A percentile compares a stretch with the other conserved stretches of the same genome.
Conservation (phyloP, 2,329 filamentous ascomycete species). For the Colletotrichum endophyticum region DNA sequence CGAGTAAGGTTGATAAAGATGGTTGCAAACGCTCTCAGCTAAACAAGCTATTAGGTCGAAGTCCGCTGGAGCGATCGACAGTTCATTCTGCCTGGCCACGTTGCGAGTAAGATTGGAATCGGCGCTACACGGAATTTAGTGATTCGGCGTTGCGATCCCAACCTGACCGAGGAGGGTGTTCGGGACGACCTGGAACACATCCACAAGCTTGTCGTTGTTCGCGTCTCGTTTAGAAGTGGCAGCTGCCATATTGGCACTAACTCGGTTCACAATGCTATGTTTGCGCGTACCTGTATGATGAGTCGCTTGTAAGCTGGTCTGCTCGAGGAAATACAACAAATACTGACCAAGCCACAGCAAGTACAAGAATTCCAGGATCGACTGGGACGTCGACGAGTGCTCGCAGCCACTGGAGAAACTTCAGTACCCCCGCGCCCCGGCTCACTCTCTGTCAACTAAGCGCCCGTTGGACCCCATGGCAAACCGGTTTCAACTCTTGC, state of each 20-base stretch:
- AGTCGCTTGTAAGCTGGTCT: constrained; percentile 50
- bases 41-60: constrained; percentile 58
- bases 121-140: constrained; percentile 79
- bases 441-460: constrained; percentile 33
- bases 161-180: constrained; percentile 67
- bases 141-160: constrained; percentile 62
- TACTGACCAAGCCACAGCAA: constrained; percentile 49
- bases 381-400: constrained; percentile 77
- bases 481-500: constrained; percentile 69
- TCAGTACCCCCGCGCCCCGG: constrained; percentile 29
- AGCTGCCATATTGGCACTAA: constrained; percentile 77
- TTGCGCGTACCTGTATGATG: constrained; percentile 81
- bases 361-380: constrained; percentile 75
- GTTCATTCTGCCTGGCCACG: constrained; percentile 66
- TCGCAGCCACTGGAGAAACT: constrained; percentile 55
- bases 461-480: constrained; percentile 41
- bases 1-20: constrained; percentile 49
- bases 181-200: constrained; percentile 82
- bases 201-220: constrained; percentile 76
- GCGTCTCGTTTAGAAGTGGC: constrained; percentile 61
- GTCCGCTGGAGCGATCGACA: constrained; percentile 75
- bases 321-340: not conserved
- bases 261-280: constrained; percentile 76
- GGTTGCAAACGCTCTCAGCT: not conserved
- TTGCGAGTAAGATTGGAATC: constrained; percentile 65